These are phyloP conservation scores for Colletotrichum siamense DNA, from an alignment of 2,329 filamentous ascomycete genomes.

Conservation along the genomic window DNA sequence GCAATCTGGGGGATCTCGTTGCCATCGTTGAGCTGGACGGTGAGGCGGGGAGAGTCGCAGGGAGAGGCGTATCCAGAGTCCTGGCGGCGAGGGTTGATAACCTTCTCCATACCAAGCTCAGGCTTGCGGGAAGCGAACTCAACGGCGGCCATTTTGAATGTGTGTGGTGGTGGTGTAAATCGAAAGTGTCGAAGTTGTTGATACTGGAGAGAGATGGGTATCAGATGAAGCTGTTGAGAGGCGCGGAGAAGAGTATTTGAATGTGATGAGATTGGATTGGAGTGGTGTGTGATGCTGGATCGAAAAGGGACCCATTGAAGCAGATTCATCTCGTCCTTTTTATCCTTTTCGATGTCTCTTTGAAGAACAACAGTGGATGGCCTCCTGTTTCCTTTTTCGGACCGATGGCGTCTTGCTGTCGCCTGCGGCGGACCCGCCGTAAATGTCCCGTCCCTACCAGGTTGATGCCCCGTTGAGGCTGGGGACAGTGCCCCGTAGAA, in stretches of 20 bases:
- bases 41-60: conserved; percentile 18
- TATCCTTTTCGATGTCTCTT: conserved; percentile 13
- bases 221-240: background rate
- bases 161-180: background rate
- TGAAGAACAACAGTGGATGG: background rate
- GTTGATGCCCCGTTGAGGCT: conserved; percentile 9
- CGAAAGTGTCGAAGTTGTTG: background rate
- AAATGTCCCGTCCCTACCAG: conserved; percentile 8
- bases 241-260: background rate
- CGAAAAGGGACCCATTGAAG: background rate
- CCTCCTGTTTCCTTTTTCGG: conserved; percentile 12
- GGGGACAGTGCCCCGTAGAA: conserved; percentile 2
- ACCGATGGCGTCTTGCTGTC: conserved; percentile 16
- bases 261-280: background rate
- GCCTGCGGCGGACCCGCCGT: conserved; percentile 17
- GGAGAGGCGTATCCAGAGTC: conserved; percentile 21
- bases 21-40: conserved; percentile 40
- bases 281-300: conserved; percentile 1
- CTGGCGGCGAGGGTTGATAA: conserved; percentile 16
- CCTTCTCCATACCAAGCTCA: conserved; percentile 20
- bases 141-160: conserved; percentile 14
- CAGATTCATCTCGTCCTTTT: conserved; percentile 17
- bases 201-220: background rate
- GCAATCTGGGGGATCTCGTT: conserved; percentile 45
- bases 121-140: conserved; percentile 20